Conservation (phyloP, 805 yeast species). For the Pichia paraexigua region DNA sequence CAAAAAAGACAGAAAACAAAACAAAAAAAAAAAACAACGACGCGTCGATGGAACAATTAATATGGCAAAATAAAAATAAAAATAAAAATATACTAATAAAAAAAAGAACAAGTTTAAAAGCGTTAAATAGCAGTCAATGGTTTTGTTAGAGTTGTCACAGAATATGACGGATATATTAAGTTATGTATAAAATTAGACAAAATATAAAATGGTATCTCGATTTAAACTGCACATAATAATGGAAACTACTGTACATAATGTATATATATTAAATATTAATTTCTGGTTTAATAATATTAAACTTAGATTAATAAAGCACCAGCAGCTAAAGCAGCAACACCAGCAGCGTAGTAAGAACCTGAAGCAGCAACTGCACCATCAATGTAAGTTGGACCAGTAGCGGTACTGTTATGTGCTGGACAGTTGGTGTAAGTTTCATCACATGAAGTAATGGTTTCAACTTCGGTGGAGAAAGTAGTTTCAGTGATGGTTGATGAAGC, state of each 20-base stretch:
- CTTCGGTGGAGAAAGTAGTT: slow-evolving; percentile 29
- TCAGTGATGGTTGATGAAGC: slow-evolving; percentile 25
- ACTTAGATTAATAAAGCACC: slow-evolving; percentile 30
- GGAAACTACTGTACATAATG: not conserved
- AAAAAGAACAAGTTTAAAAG: too few relatives aligned
- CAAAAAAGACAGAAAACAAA: too few relatives aligned
- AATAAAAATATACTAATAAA: too few relatives aligned
- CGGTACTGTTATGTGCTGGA: slow-evolving; percentile 27
- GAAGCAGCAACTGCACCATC: slow-evolving; percentile 12
- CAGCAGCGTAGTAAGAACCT: slow-evolving; percentile 26
- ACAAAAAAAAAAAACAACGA: not conserved
- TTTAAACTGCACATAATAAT: not conserved
- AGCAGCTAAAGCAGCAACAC: slow-evolving; percentile 29
- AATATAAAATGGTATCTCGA: not conserved
- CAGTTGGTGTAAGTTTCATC: slow-evolving; percentile 31
- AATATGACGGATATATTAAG: not conserved
- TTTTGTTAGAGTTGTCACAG: not conserved
- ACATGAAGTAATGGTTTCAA: slow-evolving; percentile 34
- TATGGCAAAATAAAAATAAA: too few relatives aligned
- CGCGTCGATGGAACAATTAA: not conserved
- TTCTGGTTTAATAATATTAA: not conserved
- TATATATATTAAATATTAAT: not conserved
- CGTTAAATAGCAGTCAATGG: too few relatives aligned
- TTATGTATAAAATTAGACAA: not conserved
- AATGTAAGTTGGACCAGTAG: slow-evolving; percentile 25